Evolutionary conservation across 2,329 filamentous ascomycete species (phyloP), one percentile per base, ranked within the genome.

Genomic region (Clarireedia paspali): DNA sequence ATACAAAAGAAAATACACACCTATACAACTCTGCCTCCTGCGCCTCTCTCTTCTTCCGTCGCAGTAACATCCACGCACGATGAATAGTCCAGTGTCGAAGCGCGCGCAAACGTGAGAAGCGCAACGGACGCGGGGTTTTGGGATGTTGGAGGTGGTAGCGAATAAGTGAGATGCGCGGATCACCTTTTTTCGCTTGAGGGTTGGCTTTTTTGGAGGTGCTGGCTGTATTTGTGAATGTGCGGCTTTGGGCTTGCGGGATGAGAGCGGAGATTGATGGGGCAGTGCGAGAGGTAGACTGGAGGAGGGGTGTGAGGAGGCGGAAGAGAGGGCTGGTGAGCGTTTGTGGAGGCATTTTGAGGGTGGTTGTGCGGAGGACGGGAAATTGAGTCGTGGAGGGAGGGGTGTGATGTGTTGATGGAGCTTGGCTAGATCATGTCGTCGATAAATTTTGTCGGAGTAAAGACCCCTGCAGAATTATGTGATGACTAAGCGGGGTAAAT

Each of bases 21-120:
- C 88, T 79, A 74, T 90, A 83, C 47, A 96, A 79, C 70, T 91
- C 89, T 54, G 78, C 74, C 69, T 88, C 79, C 51, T 83, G 79
- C 38, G 76, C 74, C 61, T 80, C 76, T 49, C 84, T 84, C 66
- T 84, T 79, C 69, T 88, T 81, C 64, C 85, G 80, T 66, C 85
- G 84, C 74, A 87, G 87, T 30, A 97, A 78, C 66, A 89, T 80
- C 90, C 91, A 97, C 23, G 92, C 92, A 65, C 94, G 91, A 77
- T 97, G 91, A 72, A 99, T 97, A 51, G 94, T 97, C 94, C 94
- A 99, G 78, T 99, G 94, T 47, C 94, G 89, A 62, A 99, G 84
- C 72, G 84, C 82, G 56, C 94, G 85, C 72, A 87, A 88, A 65
- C 92, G 90, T 42, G 84, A 90, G 81, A 97, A 91, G 66, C 90